Base-by-base conservation (phyloP, 768 basidiomycete species). In the Suillus alpinus region DNA sequence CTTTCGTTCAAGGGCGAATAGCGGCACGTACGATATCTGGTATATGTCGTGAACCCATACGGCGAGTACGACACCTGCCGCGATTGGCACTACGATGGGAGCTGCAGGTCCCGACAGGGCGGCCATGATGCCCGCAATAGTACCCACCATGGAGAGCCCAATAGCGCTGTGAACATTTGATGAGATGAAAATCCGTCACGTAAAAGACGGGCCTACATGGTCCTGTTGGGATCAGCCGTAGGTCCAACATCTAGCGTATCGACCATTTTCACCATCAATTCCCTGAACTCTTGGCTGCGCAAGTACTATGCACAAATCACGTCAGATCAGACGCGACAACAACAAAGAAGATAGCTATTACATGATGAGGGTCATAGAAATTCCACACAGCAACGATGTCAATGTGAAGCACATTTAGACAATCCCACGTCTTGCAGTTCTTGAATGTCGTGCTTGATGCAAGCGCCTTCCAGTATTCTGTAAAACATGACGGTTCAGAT, bases 331-430 rank as follows among this genome's bases (percentile, higher is more conserved):
- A 46, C 10, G 9, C 3, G 12, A 46, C 4, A 1, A 46, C 16
- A 14, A 31, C 23, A 43, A 7, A 4, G 20, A 31, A 29, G 12
- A 57, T 10, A 1, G 23, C 12, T 10, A 20, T 39, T 57, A 57
- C 56, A 31, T 46, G n/a, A 1, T 23, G n/a, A 23, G 56, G 41
- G 43, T 63, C 62, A 3, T 18, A n/a, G 37, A 68, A 62, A 44
- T 67, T 26, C 26, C 26, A 26, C 26, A 26, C 26, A 2, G 26
- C 26, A 26, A 26, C 26, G 26, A 26, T 26, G 26, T 26, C 26
- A 26, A 26, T 26, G 26, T 26, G 26, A 26, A 26, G 26, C 26
- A 26, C 26, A 26, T 26, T 26, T 26, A 26, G 26, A 26, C 26
- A 26, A 26, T 26, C 26, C 26, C 26, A 26, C 26, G 26, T 26